Evolutionary conservation across 1,284 basidiomycete genomes (phyloP).

Genomic region (Afroboletus lepidellus): DNA sequence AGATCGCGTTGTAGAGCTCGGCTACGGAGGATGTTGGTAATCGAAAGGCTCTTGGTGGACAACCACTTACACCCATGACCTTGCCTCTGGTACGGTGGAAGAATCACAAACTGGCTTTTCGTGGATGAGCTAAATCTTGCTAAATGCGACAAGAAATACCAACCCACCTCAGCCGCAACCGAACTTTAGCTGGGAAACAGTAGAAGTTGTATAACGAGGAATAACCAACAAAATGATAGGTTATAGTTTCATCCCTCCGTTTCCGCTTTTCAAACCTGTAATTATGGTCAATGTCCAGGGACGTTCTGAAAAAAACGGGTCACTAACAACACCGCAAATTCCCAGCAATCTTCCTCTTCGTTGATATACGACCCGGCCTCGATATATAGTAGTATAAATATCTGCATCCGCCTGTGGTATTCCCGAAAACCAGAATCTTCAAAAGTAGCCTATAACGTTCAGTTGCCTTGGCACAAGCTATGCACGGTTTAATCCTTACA

Average conservation of each 20-base stretch:
- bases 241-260: conserved; percentile 49
- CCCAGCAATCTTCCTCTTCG: conserved; percentile 87
- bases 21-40: conserved; percentile 45
- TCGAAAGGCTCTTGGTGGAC: background rate
- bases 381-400: conserved; percentile 93
- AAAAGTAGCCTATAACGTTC: conserved; percentile 66
- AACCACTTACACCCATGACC: conserved; percentile 82
- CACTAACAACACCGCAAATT: conserved; percentile 78
- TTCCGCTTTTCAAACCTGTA: conserved; percentile 81
- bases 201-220: conserved; percentile 92
- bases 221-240: conserved; percentile 92
- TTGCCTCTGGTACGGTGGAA: conserved; percentile 87
- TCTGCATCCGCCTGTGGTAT: conserved; percentile 92
- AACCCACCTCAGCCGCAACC: conserved; percentile 77
- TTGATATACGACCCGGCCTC: conserved; percentile 94
- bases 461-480: conserved; percentile 2
- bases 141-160: background rate
- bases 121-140: conserved; percentile 25
- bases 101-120: conserved; percentile 84
- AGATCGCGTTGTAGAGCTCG: conserved; percentile 85
- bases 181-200: conserved; percentile 85
- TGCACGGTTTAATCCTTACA: conserved; percentile 47
- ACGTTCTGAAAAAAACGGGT: background rate
- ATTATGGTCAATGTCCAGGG: background rate
- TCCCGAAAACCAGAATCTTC: conserved; percentile 87